Percentiles rank a stretch among this genome's conserved stretches.
These are phyloP conservation scores for Spergularia azorica DNA, from an alignment of 179 eudicot species.

Conservation along the genomic window DNA sequence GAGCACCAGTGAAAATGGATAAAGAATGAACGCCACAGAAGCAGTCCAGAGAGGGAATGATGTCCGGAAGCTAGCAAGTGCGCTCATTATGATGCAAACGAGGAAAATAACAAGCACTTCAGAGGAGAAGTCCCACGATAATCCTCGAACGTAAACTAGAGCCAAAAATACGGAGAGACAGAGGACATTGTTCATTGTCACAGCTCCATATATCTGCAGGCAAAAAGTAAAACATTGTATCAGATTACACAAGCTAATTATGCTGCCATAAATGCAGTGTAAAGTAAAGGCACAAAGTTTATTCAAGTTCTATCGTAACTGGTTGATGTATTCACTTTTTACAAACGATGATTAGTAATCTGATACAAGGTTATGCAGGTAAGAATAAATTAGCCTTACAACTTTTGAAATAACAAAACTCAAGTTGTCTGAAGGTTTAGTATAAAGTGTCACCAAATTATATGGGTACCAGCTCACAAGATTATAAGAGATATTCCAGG, in stretches of 20 bases:
- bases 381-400: too few species aligned
- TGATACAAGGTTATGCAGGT: too few species aligned
- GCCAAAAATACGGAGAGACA: constrained; percentile 87
- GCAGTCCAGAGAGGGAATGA: constrained; percentile 85
- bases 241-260: background rate
- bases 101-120: constrained; percentile 82
- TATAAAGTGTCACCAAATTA: too few species aligned
- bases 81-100: constrained; percentile 79
- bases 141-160: constrained; percentile 68
- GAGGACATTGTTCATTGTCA: constrained; percentile 86
- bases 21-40: constrained; percentile 64
- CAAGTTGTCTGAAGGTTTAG: too few species aligned
- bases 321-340: background rate
- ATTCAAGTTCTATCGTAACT: background rate
- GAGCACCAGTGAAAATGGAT: constrained; percentile 74
- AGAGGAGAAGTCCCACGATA: constrained; percentile 91
- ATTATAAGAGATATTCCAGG: background rate
- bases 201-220: constrained; percentile 84
- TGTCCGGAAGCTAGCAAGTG: constrained; percentile 72
- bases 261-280: background rate
- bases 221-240: background rate
- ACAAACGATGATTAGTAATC: background rate
- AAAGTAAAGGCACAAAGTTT: background rate
- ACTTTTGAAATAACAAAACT: too few species aligned
- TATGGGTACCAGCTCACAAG: too few species aligned